Evolutionary conservation across 352 stramenopile species (phyloP), one percentile per base, ranked within the genome.

Genomic region (Lagenidium giganteum): DNA sequence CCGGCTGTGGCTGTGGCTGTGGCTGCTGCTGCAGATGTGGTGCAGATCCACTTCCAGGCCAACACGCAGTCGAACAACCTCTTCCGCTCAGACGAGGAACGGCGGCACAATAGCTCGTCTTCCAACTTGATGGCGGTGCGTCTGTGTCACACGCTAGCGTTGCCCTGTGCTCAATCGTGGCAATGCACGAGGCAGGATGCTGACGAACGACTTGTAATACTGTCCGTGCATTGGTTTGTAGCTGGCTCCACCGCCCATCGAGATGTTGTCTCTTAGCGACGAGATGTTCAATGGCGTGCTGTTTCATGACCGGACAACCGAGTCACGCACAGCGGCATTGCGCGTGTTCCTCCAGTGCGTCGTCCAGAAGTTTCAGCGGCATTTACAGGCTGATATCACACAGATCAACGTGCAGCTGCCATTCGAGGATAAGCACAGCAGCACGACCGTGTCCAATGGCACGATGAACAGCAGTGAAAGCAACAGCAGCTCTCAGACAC

Each of bases 241-340:
- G 67, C 25, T 61, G 18, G 63, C 68, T 25, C 45, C 62, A 0
- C 58, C 57, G 1, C 58, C 65, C 23, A 54, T 86, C 20, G 54
- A 76, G 32, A 82, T 87, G 70, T 59, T 79, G 29, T 74, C 70
- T 7, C 54, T 65, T n/a, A 61, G 83, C 38, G 70, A 70, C 39
- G 67, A 71, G 35, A 53, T 29, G 16, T 46, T 79, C 29, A 70
- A 87, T 29, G 68, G 57, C 13, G 71, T 82, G 31, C 55, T 87
- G 21, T 87, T 87, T 34, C 70, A 87, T 36, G 70, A 84, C 35
- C 63, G 69, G n/a, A n/a, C n/a, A 22, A 14, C 53, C 7, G 64
- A 83, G 25, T 55, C 55, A 25, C 50, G 61, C 7, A 57, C 53
- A 4, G 57, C 42, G 9, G 54, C 59, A 16, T 61, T 83, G 21